Conservation (phyloP, 2,329 filamentous ascomycete genomes). For the Sordariomycetes sp. region DNA sequence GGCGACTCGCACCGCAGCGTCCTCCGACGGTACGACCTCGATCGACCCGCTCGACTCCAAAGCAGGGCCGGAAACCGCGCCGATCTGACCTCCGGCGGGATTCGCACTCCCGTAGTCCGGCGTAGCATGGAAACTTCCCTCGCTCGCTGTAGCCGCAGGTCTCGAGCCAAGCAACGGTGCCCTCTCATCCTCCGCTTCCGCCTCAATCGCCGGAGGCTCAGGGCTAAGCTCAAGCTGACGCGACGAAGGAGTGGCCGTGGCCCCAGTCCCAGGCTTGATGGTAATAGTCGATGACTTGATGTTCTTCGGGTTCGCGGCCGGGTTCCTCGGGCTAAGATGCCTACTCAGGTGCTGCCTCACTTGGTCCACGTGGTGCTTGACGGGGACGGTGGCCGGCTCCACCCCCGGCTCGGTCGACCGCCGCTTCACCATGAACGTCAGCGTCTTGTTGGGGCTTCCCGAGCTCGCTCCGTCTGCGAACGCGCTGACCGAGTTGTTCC, state of each 20-base stretch:
- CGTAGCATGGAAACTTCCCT: not conserved
- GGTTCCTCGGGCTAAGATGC: slow-evolving; percentile 53
- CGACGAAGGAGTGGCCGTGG: not conserved
- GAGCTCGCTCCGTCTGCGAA: not conserved
- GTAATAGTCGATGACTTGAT: slow-evolving; percentile 52
- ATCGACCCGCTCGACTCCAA: not conserved
- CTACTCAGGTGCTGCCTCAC: slow-evolving; percentile 47
- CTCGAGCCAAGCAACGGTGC: slow-evolving; percentile 12
- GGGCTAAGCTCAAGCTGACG: slow-evolving; percentile 1
- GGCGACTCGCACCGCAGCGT: not conserved
- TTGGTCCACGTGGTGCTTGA: slow-evolving; percentile 48
- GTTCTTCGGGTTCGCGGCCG: slow-evolving; percentile 48
- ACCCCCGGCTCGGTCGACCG: slow-evolving; percentile 42
- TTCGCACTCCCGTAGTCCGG: not conserved
- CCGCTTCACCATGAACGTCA: slow-evolving; percentile 47
- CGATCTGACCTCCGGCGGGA: not conserved
- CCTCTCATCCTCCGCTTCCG: slow-evolving; percentile 11
- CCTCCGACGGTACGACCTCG: not conserved
- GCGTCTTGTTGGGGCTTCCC: slow-evolving; percentile 25
- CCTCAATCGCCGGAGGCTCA: slow-evolving; percentile 7
- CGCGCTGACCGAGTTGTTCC: not conserved
- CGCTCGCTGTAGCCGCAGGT: not conserved
- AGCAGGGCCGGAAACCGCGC: not conserved
- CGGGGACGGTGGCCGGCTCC: slow-evolving; percentile 22
- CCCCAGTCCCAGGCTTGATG: slow-evolving; percentile 35